Evolutionary conservation across 805 yeast genomes (phyloP).

Genomic region (Naumovozyma baii): DNA sequence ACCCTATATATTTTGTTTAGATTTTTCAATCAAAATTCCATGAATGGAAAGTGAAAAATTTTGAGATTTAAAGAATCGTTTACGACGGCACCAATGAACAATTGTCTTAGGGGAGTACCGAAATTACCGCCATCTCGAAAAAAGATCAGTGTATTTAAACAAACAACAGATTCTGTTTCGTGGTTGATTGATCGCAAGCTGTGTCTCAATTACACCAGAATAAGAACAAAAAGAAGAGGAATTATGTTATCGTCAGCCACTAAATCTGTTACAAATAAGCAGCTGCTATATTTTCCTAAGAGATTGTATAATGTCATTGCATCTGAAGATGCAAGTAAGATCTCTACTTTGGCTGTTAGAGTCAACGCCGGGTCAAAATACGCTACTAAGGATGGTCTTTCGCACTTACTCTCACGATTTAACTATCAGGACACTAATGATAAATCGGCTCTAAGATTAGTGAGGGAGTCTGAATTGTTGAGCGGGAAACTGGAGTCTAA

Average conservation of each 20-base stretch:
- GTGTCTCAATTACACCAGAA: too few species aligned
- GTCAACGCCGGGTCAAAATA: conserved; percentile 82
- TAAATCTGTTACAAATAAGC: background rate
- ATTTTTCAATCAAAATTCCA: too few species aligned
- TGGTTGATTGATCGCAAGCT: too few species aligned
- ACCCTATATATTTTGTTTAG: background rate
- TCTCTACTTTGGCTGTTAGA: conserved; percentile 69
- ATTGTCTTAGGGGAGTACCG: background rate
- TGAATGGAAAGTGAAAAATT: background rate
- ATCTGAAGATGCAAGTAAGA: conserved; percentile 52
- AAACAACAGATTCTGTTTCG: too few species aligned
- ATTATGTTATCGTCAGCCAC: conserved; percentile 8
- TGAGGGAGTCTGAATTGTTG: conserved; percentile 87
- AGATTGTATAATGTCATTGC: conserved; percentile 36
- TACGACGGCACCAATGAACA: background rate
- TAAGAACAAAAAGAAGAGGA: too few species aligned
- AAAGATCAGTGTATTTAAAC: too few species aligned
- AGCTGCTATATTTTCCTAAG: conserved; percentile 5
- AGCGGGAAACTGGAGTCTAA: conserved; percentile 70
- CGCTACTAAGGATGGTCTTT: conserved; percentile 60
- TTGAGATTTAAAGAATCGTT: background rate
- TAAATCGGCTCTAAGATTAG: conserved; percentile 83
- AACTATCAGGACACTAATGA: conserved; percentile 72
- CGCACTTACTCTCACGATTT: conserved; percentile 78
- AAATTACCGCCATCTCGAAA: background rate